A percentile compares a stretch with the other conserved stretches of the same genome.
phyloP scores from a whole-genome alignment of 305 asterid species.

The Ajuga reptans region DNA sequence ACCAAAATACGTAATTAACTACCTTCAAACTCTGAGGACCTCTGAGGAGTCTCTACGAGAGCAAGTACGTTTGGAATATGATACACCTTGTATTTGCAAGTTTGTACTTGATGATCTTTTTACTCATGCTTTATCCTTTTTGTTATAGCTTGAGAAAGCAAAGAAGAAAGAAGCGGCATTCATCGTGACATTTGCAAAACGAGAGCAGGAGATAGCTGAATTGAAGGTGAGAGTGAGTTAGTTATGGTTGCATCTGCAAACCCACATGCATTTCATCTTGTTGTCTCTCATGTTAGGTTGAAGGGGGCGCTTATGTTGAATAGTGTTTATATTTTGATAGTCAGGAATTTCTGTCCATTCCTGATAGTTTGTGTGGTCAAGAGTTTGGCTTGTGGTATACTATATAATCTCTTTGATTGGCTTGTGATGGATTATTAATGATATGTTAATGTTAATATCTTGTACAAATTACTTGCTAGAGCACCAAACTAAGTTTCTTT shows the following conservation, averaged over 20 bases:
- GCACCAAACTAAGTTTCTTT: conserved; percentile 2
- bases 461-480: background rate
- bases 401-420: background rate
- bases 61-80: conserved; percentile 47
- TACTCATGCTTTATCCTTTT: background rate
- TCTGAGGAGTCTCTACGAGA: conserved; percentile 86
- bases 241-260: background rate
- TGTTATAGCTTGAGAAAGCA: conserved; percentile 70
- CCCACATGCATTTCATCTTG: background rate
- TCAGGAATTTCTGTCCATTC: background rate
- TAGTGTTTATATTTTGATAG: background rate
- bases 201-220: conserved; percentile 98
- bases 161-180: conserved; percentile 96
- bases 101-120: conserved; percentile 8
- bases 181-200: conserved; percentile 88
- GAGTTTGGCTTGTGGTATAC: background rate
- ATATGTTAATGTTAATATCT: conserved; percentile 4
- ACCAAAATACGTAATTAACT: conserved; percentile 62
- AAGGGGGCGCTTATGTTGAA: background rate
- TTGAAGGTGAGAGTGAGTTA: conserved; percentile 51
- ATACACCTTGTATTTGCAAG: background rate
- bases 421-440: background rate
- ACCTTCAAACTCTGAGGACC: conserved; percentile 74
- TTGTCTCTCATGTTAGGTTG: background rate
- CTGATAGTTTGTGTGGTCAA: background rate